phyloP scores from a whole-genome alignment of 2,329 filamentous ascomycete species.

The Sphaerostilbella broomeana region DNA sequence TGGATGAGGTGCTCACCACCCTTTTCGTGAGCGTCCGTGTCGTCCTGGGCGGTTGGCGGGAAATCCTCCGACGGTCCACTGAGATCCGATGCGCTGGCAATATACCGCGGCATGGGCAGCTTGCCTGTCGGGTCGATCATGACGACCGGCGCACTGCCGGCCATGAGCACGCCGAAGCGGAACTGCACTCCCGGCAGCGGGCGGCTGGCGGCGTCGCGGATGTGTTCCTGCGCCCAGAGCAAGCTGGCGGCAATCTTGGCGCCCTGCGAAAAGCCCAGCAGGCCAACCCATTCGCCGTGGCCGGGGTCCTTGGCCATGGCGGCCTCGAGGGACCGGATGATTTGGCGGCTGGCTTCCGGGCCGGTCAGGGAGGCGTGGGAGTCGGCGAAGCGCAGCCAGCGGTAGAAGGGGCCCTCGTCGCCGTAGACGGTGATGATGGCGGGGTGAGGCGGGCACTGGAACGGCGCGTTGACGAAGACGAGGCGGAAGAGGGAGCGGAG shows the following conservation, averaged over 20 bases:
- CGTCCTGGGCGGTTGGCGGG: slow-evolving; percentile 44
- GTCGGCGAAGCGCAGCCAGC: slow-evolving; percentile 56
- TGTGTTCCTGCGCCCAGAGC: slow-evolving; percentile 53
- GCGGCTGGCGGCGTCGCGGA: slow-evolving; percentile 11
- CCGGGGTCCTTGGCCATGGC: slow-evolving; percentile 50
- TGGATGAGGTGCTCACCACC: slow-evolving; percentile 25
- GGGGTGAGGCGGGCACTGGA: slow-evolving; percentile 53
- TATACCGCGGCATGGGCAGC: slow-evolving; percentile 46
- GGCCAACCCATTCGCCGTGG: slow-evolving; percentile 50
- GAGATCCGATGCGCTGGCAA: slow-evolving; percentile 19
- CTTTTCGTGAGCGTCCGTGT: no score
- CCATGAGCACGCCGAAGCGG: slow-evolving; percentile 31
- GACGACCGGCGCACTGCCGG: slow-evolving; percentile 27
- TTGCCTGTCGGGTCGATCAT: slow-evolving; percentile 27
- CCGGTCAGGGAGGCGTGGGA: slow-evolving; percentile 45
- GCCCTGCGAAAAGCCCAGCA: slow-evolving; percentile 63
- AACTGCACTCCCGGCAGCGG: slow-evolving; percentile 20
- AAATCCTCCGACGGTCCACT: slow-evolving; percentile 22
- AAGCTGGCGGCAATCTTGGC: slow-evolving; percentile 55
- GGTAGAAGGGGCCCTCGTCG: slow-evolving; percentile 57
- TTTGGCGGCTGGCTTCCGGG: slow-evolving; percentile 30
- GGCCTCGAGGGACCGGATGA: slow-evolving; percentile 31
- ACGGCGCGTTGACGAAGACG: slow-evolving; percentile 66
- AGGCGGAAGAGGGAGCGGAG: slow-evolving; percentile 58
- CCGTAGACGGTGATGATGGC: slow-evolving; percentile 60